Evolutionary conservation across 176 grass and related monocot genomes (phyloP).

Genomic region (Cenchrus americanus): DNA sequence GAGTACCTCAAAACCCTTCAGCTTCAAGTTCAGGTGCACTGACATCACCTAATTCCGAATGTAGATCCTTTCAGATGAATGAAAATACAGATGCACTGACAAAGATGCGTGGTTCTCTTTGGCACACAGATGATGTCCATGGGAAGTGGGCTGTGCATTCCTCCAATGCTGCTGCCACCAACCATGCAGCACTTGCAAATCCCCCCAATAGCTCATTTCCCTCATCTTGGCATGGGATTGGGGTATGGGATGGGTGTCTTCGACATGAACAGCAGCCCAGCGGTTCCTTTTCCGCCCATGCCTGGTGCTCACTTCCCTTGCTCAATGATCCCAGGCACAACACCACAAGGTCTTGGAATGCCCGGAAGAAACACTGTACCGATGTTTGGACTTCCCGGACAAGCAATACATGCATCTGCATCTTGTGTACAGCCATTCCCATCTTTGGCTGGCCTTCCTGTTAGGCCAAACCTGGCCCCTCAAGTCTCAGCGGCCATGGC

Average conservation of each 20-base stretch:
- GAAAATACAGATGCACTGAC: conserved; percentile 13
- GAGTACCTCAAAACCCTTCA: conserved; percentile 86
- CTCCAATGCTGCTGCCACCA: conserved; percentile 51
- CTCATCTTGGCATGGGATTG: conserved; percentile 61
- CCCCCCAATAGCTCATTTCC: conserved; percentile 45
- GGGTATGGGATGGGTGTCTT: conserved; percentile 62
- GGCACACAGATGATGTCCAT: conserved; percentile 70
- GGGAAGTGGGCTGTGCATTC: conserved; percentile 63
- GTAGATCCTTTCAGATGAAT: conserved; percentile 9
- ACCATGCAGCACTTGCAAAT: conserved; percentile 64
- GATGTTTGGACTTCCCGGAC: conserved; percentile 48
- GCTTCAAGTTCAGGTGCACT: conserved; percentile 68
- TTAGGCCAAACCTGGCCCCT: conserved; percentile 43
- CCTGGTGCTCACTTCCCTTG: conserved; percentile 42
- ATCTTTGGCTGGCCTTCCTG: conserved; percentile 41
- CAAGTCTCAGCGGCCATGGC: conserved; percentile 36
- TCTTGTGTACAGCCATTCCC: conserved; percentile 31
- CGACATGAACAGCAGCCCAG: conserved; percentile 53
- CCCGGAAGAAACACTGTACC: conserved; percentile 19
- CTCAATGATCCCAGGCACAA: conserved; percentile 39
- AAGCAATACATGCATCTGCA: conserved; percentile 33
- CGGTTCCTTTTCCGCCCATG: conserved; percentile 46
- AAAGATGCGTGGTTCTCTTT: conserved; percentile 13
- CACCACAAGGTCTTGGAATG: conserved; percentile 44
- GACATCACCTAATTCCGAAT: conserved; percentile 10